Conservation (phyloP, 2,329 filamentous ascomycete species). For the Coleophoma cylindrospora region DNA sequence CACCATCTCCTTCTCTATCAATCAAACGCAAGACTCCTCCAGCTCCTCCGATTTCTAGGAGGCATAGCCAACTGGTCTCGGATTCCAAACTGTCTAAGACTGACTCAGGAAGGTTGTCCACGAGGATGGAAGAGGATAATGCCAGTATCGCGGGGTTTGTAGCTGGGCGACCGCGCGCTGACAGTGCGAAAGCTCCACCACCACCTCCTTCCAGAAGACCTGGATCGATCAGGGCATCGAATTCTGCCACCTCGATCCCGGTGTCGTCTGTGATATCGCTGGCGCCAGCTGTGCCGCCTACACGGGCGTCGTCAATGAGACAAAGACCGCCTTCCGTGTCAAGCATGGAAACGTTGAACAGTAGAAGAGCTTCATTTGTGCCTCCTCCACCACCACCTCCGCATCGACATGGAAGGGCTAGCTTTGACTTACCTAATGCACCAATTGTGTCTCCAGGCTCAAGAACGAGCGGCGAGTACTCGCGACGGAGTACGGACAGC, state of each 20-base stretch:
- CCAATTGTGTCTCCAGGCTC: slow-evolving; percentile 8
- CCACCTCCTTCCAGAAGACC: slow-evolving; percentile 27
- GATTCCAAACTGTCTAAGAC: slow-evolving; percentile 19
- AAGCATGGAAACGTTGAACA: slow-evolving; percentile 18
- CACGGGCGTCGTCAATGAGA: slow-evolving; percentile 17
- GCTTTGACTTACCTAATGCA: slow-evolving; percentile 17
- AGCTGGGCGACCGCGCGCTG: slow-evolving; percentile 9
- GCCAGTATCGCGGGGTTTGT: slow-evolving; percentile 6
- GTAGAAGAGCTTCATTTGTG: slow-evolving; percentile 20
- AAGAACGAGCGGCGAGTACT: slow-evolving; percentile 19
- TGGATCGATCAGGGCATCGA: slow-evolving; percentile 14
- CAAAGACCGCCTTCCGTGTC: slow-evolving; percentile 16
- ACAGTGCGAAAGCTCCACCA: slow-evolving; percentile 20
- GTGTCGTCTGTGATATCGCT: slow-evolving; percentile 22
- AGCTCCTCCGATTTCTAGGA: slow-evolving; percentile 32
- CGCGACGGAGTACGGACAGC: slow-evolving; percentile 17
- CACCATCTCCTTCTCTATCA: slow-evolving; percentile 26
- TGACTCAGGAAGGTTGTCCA: slow-evolving; percentile 17
- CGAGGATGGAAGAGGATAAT: slow-evolving; percentile 23
- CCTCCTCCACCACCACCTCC: slow-evolving; percentile 29
- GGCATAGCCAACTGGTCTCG: slow-evolving; percentile 24
- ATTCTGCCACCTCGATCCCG: slow-evolving; percentile 13
- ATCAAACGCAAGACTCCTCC: slow-evolving; percentile 29
- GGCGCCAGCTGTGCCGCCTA: slow-evolving; percentile 35
- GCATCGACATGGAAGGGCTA: slow-evolving; percentile 31